A percentile compares a stretch with the other conserved stretches of the same genome.
phyloP scores from a whole-genome alignment of 495 filamentous ascomycete genomes.

The Trichocladium antarcticum region DNA sequence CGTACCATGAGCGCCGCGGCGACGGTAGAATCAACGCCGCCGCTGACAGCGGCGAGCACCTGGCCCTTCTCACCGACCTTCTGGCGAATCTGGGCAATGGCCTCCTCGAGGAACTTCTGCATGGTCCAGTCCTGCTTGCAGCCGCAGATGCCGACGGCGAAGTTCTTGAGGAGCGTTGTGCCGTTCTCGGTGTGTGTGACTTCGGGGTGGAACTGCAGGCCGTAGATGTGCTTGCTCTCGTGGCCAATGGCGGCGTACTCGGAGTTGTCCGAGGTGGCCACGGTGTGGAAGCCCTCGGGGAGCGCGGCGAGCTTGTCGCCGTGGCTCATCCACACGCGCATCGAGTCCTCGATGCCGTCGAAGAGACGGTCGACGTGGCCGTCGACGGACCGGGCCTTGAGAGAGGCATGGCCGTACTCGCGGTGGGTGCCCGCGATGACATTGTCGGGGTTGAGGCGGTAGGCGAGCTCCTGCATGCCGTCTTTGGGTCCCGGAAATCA shows the following conservation, averaged over 20 bases:
- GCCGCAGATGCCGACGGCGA: conserved; percentile 67
- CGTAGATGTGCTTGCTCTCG: conserved; percentile 53
- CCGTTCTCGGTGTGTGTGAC: conserved; percentile 61
- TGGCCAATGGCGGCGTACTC: conserved; percentile 76
- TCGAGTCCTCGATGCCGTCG: conserved; percentile 51
- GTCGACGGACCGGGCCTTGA: conserved; percentile 20
- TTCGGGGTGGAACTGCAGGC: conserved; percentile 78
- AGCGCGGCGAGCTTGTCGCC: conserved; percentile 68
- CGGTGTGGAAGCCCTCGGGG: conserved; percentile 56
- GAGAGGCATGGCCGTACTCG: conserved; percentile 25
- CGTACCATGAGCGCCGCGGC: conserved; percentile 68
- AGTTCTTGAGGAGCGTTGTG: conserved; percentile 59
- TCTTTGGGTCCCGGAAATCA: conserved; percentile 8
- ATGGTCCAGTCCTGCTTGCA: conserved; percentile 71
- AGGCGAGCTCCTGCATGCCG: conserved; percentile 60
- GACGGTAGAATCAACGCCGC: conserved; percentile 88
- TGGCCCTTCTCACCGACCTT: conserved; percentile 70
- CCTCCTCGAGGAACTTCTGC: conserved; percentile 65
- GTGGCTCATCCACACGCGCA: conserved; percentile 73
- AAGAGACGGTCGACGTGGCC: conserved; percentile 64
- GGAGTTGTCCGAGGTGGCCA: conserved; percentile 62
- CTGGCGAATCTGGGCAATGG: conserved; percentile 62
- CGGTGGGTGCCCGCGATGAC: conserved; percentile 60
- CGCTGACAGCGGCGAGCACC: conserved; percentile 76
- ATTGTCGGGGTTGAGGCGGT: conserved; percentile 53